Conservation (phyloP, 257 asterid genomes). For the Solanum bukasovii region DNA sequence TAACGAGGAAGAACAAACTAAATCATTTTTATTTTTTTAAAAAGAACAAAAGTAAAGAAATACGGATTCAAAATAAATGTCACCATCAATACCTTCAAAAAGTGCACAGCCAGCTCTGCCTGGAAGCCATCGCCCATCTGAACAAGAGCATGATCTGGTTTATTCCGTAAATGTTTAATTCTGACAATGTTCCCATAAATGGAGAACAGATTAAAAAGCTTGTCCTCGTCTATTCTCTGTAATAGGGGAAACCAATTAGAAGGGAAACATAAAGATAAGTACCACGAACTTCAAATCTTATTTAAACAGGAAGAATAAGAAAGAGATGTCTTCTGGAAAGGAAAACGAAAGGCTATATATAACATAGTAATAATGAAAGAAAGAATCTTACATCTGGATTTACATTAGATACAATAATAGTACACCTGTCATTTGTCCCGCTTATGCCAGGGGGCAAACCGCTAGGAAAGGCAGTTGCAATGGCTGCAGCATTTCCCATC, state of each 20-base stretch:
- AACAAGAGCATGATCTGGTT: conserved; percentile 94
- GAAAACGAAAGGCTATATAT: neutral
- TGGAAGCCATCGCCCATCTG: conserved; percentile 99
- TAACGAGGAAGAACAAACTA: neutral
- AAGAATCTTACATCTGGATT: conserved; percentile 67
- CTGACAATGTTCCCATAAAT: conserved; percentile 87
- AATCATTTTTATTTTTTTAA: too few species aligned
- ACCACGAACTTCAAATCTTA: neutral
- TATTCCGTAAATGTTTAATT: conserved; percentile 84
- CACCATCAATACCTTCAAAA: conserved; percentile 50
- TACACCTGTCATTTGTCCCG: conserved; percentile 92
- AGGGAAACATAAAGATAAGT: neutral
- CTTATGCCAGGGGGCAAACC: conserved; percentile 90
- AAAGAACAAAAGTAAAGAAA: neutral
- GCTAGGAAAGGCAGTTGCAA: conserved; percentile 94
- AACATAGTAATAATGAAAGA: neutral
- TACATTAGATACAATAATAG: conserved; percentile 80
- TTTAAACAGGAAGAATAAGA: neutral
- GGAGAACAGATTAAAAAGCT: conserved; percentile 91
- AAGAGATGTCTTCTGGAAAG: neutral
- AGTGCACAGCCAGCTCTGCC: conserved; percentile 97
- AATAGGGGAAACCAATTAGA: conserved; percentile 3
- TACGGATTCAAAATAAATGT: neutral
- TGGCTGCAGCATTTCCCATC: conserved; percentile 93
- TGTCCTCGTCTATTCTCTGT: conserved; percentile 86